Conservation (phyloP, 768 basidiomycete genomes). For the Leccinum imitatum region DNA sequence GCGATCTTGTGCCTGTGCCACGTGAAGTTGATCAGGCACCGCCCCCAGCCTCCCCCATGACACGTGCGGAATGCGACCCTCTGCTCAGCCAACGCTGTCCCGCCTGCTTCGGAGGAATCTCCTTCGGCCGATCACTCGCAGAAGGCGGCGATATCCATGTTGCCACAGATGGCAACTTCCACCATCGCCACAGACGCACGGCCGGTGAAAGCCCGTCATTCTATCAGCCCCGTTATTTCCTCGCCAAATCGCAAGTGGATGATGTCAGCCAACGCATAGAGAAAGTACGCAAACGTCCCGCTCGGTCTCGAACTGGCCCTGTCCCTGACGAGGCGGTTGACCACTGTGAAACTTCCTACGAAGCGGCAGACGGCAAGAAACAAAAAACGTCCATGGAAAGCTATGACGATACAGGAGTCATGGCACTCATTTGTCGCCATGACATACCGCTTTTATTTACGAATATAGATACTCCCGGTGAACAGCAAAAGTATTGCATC, state of each 20-base stretch:
- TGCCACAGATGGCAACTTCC: background rate
- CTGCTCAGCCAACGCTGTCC: slow-evolving; percentile 13
- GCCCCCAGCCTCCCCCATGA: too few species aligned
- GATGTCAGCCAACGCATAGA: background rate
- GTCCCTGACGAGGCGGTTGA: background rate
- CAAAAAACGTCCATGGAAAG: background rate
- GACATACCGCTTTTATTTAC: background rate
- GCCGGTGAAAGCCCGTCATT: background rate
- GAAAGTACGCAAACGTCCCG: background rate
- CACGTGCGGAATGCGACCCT: background rate
- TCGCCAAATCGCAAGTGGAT: slow-evolving; percentile 22
- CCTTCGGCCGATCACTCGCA: slow-evolving; percentile 9
- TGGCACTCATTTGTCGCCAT: background rate
- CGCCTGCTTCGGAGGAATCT: slow-evolving; percentile 5
- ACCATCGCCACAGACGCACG: background rate
- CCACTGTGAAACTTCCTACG: background rate
- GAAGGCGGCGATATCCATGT: slow-evolving; percentile 36
- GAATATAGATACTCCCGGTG: background rate
- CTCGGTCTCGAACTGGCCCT: background rate
- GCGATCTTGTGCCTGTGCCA: too few species aligned
- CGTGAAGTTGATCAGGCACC: too few species aligned
- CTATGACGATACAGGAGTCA: background rate
- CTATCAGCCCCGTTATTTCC: background rate
- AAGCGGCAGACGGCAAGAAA: background rate
- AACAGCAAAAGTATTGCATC: background rate